Percentiles rank a stretch among this genome's conserved stretches.
These are phyloP conservation scores for Neofusicoccum laricinum DNA, from an alignment of 2,329 filamentous ascomycete genomes.

Conservation along the genomic window DNA sequence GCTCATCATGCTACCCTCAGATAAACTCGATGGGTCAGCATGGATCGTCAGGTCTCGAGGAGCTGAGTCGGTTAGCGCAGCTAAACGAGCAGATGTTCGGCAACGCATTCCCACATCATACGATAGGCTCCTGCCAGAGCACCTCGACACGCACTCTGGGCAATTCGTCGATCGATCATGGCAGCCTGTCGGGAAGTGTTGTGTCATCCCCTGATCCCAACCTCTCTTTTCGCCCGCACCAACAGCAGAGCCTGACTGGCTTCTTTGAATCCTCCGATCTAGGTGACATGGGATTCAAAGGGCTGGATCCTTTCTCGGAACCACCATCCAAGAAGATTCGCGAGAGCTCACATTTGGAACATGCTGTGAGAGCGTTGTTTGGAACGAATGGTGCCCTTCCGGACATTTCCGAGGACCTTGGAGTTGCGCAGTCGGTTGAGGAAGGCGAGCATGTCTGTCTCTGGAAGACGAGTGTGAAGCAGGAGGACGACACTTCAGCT, in stretches of 20 bases:
- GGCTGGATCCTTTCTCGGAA: background rate
- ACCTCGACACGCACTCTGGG: background rate
- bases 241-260: background rate
- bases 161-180: background rate
- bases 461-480: background rate
- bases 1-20: background rate
- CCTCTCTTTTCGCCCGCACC: background rate
- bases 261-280: background rate
- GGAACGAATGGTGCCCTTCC: background rate
- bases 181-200: background rate
- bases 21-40: background rate
- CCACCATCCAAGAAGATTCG: background rate
- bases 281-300: background rate
- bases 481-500: background rate
- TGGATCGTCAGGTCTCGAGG: slow-evolving; percentile 4
- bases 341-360: background rate
- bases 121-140: background rate
- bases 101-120: background rate
- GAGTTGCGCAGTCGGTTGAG: slow-evolving; percentile 2
- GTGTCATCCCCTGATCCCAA: slow-evolving; percentile 7
- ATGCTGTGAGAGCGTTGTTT: background rate
- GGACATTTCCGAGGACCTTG: background rate
- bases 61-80: slow-evolving; percentile 9
- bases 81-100: background rate
- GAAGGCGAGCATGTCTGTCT: background rate